These are phyloP conservation scores for Turnera subulata DNA, from an alignment of 345 rosid species.

Conservation along the genomic window DNA sequence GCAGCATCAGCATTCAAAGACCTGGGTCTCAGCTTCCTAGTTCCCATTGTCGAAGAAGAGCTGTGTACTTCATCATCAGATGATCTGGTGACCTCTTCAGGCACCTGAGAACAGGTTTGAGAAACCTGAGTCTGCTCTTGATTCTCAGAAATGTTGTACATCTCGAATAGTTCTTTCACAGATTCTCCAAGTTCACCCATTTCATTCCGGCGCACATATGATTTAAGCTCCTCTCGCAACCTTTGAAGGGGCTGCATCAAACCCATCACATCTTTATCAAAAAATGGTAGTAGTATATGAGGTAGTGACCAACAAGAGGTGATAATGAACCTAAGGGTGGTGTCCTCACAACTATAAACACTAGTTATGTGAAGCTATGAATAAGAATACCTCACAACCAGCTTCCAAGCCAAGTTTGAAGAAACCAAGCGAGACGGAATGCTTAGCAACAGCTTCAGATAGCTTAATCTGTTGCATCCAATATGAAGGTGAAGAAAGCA, in stretches of 20 bases:
- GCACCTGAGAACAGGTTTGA: slow-evolving; percentile 50
- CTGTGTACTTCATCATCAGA: slow-evolving; percentile 61
- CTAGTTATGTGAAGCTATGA: neutral
- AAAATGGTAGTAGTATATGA: too few relatives aligned
- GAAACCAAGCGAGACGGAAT: slow-evolving; percentile 74
- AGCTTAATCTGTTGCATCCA: slow-evolving; percentile 79
- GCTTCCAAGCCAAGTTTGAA: slow-evolving; percentile 85
- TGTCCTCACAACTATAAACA: neutral
- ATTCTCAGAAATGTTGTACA: slow-evolving; percentile 49
- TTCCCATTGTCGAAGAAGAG: slow-evolving; percentile 36
- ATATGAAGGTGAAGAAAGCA: slow-evolving; percentile 51
- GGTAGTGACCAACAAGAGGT: too few relatives aligned
- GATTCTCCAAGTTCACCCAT: slow-evolving; percentile 48
- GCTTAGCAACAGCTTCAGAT: slow-evolving; percentile 70
- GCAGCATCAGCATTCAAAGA: slow-evolving; percentile 40
- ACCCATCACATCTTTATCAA: too few relatives aligned
- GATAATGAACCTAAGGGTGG: too few relatives aligned
- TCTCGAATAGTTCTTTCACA: slow-evolving; percentile 51
- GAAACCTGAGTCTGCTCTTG: slow-evolving; percentile 54
- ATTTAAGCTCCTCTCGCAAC: slow-evolving; percentile 71
- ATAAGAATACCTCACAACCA: slow-evolving; percentile 76
- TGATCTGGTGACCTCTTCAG: slow-evolving; percentile 51
- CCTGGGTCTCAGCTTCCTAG: slow-evolving; percentile 52
- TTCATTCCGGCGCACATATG: slow-evolving; percentile 54
- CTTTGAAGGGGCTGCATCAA: slow-evolving; percentile 69